These are phyloP conservation scores for Skeletonema menzelii DNA, from an alignment of 108 stramenopile genomes.

Conservation along the genomic window DNA sequence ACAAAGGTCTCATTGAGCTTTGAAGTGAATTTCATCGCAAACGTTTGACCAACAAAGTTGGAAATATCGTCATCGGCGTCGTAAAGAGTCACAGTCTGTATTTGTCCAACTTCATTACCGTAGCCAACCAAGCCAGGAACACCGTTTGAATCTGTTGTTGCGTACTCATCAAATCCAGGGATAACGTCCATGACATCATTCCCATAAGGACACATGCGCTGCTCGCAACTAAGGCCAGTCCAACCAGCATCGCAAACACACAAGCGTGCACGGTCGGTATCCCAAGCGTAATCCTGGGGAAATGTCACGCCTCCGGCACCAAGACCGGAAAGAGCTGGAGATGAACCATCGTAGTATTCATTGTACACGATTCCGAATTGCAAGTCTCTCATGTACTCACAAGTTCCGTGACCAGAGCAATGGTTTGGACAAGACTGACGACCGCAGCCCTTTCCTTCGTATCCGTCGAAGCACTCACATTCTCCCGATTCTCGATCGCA, in stretches of 20 bases:
- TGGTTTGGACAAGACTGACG: slow-evolving; percentile 57
- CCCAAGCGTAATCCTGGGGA: slow-evolving; percentile 49
- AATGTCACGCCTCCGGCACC: slow-evolving; percentile 45
- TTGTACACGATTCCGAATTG: slow-evolving; percentile 46
- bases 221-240: slow-evolving; percentile 65
- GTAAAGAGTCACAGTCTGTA: slow-evolving; percentile 51
- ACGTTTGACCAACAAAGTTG: slow-evolving; percentile 46
- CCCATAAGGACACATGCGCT: slow-evolving; percentile 72
- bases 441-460: slow-evolving; percentile 58
- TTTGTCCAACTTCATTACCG: slow-evolving; percentile 47
- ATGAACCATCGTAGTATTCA: slow-evolving; percentile 56
- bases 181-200: slow-evolving; percentile 73
- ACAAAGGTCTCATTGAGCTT: slow-evolving; percentile 61
- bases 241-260: slow-evolving; percentile 78
- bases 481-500: slow-evolving; percentile 60
- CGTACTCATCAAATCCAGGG: slow-evolving; percentile 36
- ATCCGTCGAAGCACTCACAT: slow-evolving; percentile 63
- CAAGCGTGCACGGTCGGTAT: slow-evolving; percentile 61
- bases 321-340: slow-evolving; percentile 43
- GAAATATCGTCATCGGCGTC: slow-evolving; percentile 35
- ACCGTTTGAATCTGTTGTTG: background rate
- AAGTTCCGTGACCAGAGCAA: slow-evolving; percentile 63
- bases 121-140: slow-evolving; percentile 20
- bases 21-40: slow-evolving; percentile 61
- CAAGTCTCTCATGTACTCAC: slow-evolving; percentile 62